Evolutionary conservation across 177 flowering plant species (phyloP).

Genomic region (Vitis hybrid): DNA sequence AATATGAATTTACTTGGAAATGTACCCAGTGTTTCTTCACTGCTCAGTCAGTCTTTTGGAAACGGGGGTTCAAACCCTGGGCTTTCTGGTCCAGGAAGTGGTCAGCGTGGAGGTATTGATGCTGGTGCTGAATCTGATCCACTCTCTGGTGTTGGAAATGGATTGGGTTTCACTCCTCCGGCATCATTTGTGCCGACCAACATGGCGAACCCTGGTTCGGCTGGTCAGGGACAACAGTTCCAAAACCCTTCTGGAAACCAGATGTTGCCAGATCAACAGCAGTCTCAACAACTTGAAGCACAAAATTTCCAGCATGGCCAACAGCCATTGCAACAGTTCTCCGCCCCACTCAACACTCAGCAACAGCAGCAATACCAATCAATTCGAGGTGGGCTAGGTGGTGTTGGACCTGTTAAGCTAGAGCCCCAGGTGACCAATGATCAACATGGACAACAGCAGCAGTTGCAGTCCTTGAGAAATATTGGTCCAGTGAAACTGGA

Average conservation of each 20-base stretch:
- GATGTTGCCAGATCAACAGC: conserved; percentile 63
- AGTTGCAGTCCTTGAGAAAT: conserved; percentile 57
- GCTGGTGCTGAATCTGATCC: conserved; percentile 84
- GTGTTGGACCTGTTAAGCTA: conserved; percentile 70
- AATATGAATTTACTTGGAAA: conserved; percentile 71
- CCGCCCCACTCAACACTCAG: conserved; percentile 41
- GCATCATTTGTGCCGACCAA: conserved; percentile 47
- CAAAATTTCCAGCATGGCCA: conserved; percentile 77
- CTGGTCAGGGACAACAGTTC: conserved; percentile 74
- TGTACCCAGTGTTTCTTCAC: conserved; percentile 63
- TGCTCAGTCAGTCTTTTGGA: conserved; percentile 71
- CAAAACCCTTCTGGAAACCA: conserved; percentile 49
- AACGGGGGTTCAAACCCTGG: conserved; percentile 66
- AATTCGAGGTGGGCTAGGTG: conserved; percentile 52
- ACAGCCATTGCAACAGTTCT: conserved; percentile 65
- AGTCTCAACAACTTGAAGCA: conserved; percentile 61
- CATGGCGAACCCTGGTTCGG: conserved; percentile 39
- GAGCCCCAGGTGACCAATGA: conserved; percentile 70
- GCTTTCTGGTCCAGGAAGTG: conserved; percentile 56
- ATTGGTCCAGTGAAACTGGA: conserved; percentile 71
- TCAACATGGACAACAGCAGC: conserved; percentile 66
- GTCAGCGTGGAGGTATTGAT: conserved; percentile 63
- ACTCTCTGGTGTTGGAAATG: conserved; percentile 62
- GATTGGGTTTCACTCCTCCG: conserved; percentile 57
- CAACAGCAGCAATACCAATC: conserved; percentile 58